A percentile compares a stretch with the other conserved stretches of the same genome.
These are phyloP conservation scores for Globisporangium acanthophoron DNA, from an alignment of 352 stramenopile species.

Conservation along the genomic window DNA sequence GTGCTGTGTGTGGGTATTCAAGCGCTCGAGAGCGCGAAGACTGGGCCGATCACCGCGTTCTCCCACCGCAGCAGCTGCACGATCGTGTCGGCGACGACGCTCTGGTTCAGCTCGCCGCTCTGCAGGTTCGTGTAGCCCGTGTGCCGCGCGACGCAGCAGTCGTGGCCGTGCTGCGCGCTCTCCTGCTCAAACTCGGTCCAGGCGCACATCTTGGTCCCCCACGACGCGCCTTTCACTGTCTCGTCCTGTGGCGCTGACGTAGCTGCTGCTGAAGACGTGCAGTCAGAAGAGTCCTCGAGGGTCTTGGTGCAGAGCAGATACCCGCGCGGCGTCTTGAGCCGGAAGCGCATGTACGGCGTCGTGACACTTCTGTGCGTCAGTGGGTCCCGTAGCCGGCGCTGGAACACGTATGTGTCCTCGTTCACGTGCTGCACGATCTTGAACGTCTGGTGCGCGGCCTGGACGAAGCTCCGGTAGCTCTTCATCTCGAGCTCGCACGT, in stretches of 20 bases:
- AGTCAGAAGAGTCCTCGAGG: constrained; percentile 9
- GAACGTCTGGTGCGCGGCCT: constrained; percentile 28
- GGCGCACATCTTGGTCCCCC: constrained; percentile 5
- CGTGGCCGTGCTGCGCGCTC: background rate
- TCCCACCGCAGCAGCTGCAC: constrained; percentile 50
- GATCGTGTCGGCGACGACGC: constrained; percentile 52
- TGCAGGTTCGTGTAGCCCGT: constrained; percentile 9
- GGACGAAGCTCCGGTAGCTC: constrained; percentile 29
- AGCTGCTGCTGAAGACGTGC: background rate
- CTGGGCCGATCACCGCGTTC: constrained; percentile 38
- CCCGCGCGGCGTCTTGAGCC: constrained; percentile 31
- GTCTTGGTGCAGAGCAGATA: constrained; percentile 33
- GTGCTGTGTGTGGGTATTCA: background rate
- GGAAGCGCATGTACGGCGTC: constrained; percentile 42
- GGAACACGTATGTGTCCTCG: constrained; percentile 50
- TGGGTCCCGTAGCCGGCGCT: constrained; percentile 27
- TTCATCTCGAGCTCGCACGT: constrained; percentile 32
- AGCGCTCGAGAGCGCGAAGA: constrained; percentile 19
- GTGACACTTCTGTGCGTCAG: constrained; percentile 23
- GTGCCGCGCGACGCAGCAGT: constrained; percentile 21
- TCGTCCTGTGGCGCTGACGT: background rate
- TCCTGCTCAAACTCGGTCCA: constrained; percentile 12
- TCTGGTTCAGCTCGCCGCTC: constrained; percentile 7
- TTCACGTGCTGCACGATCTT: constrained; percentile 46
- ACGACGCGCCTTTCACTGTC: constrained; percentile 9